Evolutionary conservation across 306 rosid species (phyloP), one percentile per base, ranked within the genome.

Genomic region (Prosopis cineraria): DNA sequence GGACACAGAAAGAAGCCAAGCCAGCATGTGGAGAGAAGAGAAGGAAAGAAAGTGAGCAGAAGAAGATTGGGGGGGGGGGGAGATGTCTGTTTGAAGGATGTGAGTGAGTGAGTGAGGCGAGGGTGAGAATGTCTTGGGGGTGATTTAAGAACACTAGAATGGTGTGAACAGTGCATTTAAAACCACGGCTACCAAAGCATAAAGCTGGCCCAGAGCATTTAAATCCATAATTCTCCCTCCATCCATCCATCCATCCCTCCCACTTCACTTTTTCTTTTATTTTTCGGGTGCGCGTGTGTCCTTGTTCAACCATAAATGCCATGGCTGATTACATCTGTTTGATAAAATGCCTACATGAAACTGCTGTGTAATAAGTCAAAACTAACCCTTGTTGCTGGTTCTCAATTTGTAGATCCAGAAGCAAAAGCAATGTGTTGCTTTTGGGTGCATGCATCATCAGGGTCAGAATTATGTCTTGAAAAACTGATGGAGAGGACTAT

Each of bases 141-240:
- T 14, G 70, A 71, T 74, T 86, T 88, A 84, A 79, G 73, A 74
- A 52, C 62, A 73, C 62, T 33, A 72, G 73, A 41, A 30, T 45
- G 72, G 75, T 30, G 79, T 76, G 82, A 43, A 72, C 40, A 55
- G 36, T 71, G 90, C 94, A 90, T 86, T 90, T 65, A 88, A 86
- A 77, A 69, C 68, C 83, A 4, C 90, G 90, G 88, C 92, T 86
- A 83, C 89, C 92, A 81, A 83, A 77, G 89, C 90, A 74, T 77
- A 86, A 83, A 79, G 78, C 67, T 67, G 88, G 79, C 85, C 81
- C 89, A 84, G 52, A 40, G 87, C 94, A 90, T 90, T 90, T 45
- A 84, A 52, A 81, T n/a, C 82, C 69, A 55, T 83, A 29, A 55
- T 75, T 68, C 82, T 80, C 81, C 76, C 87, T 80, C 82, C 78